Conservation (phyloP, 2,329 filamentous ascomycete species). For the Aspergillus nomiae region DNA sequence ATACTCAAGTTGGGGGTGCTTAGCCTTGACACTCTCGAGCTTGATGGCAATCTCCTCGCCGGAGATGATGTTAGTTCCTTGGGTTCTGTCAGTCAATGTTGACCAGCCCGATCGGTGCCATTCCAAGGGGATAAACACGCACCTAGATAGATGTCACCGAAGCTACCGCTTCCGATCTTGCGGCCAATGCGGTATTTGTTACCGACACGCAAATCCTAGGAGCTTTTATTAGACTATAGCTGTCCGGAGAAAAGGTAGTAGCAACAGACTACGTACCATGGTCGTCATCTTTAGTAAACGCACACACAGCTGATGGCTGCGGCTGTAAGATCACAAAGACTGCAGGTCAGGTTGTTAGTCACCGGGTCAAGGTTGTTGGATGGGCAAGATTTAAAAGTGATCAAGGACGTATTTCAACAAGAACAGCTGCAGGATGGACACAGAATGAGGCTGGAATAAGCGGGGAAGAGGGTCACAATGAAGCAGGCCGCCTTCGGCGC, state of each 20-base stretch:
- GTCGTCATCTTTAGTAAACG: conserved; percentile 38
- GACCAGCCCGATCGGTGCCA: background rate
- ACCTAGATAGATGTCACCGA: conserved; percentile 96
- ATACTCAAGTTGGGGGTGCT: conserved; percentile 98
- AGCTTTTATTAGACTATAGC: conserved; percentile 20
- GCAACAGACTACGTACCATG: conserved; percentile 33
- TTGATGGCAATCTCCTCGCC: conserved; percentile 99
- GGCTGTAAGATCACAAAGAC: conserved; percentile 15
- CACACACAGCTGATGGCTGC: conserved; percentile 35
- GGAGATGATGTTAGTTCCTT: conserved; percentile 98
- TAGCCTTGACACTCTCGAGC: conserved; percentile 98
- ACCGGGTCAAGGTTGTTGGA: background rate
- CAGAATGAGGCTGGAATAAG: background rate
- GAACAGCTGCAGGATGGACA: background rate
- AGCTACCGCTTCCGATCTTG: conserved; percentile 97
- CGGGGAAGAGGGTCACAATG: conserved; percentile 10
- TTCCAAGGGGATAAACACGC: conserved; percentile 30
- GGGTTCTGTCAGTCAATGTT: conserved; percentile 15
- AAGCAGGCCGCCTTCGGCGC: conserved; percentile 15
- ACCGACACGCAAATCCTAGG: conserved; percentile 95
- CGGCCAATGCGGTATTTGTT: conserved; percentile 99
- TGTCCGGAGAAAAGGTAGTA: background rate
- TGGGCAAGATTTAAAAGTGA: background rate
- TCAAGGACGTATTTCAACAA: background rate
- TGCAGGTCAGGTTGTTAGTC: conserved; percentile 3